Evolutionary conservation across 2,329 filamentous ascomycete genomes (phyloP).

Genomic region (Fusarium sororula): DNA sequence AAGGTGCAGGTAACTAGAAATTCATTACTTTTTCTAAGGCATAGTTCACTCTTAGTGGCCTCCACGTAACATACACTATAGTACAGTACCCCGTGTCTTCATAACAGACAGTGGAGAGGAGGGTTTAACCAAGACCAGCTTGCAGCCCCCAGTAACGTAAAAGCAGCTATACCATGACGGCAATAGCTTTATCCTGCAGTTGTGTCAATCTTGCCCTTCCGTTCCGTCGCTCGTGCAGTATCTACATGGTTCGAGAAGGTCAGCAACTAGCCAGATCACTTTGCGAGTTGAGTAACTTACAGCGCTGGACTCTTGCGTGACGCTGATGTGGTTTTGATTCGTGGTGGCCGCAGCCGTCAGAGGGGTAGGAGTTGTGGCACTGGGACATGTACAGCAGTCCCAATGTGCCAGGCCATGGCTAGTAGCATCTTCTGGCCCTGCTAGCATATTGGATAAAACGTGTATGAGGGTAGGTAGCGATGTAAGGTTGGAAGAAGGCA

Average conservation of each 20-base stretch:
- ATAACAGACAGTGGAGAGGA: neutral
- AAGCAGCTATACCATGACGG: neutral
- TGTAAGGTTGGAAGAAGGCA: neutral
- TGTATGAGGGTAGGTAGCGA: neutral
- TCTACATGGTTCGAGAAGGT: neutral
- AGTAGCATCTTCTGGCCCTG: neutral
- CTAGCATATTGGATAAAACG: neutral
- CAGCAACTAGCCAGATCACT: neutral
- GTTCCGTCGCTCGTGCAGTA: neutral
- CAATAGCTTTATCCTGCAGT: neutral
- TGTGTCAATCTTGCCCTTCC: neutral
- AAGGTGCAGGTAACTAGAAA: neutral
- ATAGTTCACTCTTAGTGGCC: neutral
- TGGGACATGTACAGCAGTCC: accelerated
- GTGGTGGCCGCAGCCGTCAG: neutral
- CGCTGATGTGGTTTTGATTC: neutral
- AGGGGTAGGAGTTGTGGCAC: neutral
- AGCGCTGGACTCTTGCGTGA: neutral
- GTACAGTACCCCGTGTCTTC: neutral
- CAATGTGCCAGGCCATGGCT: neutral
- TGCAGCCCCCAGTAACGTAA: neutral
- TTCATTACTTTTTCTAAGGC: neutral
- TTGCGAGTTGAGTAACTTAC: neutral
- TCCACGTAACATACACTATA: neutral
- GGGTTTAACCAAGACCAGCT: neutral